Percentiles rank a stretch among this genome's conserved stretches.
phyloP scores from a whole-genome alignment of 208 protist genomes.

The Jaenimonas drosophilae region DNA sequence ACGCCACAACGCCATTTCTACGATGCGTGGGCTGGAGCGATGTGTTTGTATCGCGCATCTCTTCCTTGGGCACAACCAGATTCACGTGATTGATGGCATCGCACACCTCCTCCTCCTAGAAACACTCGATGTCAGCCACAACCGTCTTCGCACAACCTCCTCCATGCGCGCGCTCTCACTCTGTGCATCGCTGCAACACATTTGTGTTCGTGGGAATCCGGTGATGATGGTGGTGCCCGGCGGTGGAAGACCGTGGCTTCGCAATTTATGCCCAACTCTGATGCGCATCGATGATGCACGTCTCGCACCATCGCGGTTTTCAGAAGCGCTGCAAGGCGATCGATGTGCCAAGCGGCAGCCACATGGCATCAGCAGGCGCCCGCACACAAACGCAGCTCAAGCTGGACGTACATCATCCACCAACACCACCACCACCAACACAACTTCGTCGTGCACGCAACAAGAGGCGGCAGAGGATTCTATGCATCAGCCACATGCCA shows the following conservation, averaged over 20 bases:
- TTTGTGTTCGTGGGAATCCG: conserved; percentile 72
- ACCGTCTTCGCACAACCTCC: conserved; percentile 35
- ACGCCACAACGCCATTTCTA: conserved; percentile 39
- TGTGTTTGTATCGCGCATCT: conserved; percentile 55
- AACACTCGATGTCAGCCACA: conserved; percentile 79
- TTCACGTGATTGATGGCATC: conserved; percentile 47
- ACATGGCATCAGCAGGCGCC: conserved; percentile 10
- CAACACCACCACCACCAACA: not conserved
- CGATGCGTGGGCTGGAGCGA: conserved; percentile 33
- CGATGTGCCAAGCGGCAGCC: conserved; percentile 20
- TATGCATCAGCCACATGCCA: no score
- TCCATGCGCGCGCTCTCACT: conserved; percentile 68
- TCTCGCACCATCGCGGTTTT: conserved; percentile 29
- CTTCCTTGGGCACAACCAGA: conserved; percentile 75
- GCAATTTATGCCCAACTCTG: conserved; percentile 78
- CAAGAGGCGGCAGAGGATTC: conserved; percentile 5
- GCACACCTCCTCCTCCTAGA: conserved; percentile 73
- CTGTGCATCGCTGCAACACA: conserved; percentile 37
- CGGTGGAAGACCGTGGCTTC: conserved; percentile 32
- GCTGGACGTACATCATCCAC: not conserved
- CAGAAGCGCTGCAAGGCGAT: conserved; percentile 20
- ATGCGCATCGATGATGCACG: conserved; percentile 53
- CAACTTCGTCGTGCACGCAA: not conserved
- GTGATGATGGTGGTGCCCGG: conserved; percentile 21
- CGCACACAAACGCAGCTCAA: no score